Evolutionary conservation across 2,329 filamentous ascomycete genomes (phyloP).

Genomic region (Tolypocladium amazonense): DNA sequence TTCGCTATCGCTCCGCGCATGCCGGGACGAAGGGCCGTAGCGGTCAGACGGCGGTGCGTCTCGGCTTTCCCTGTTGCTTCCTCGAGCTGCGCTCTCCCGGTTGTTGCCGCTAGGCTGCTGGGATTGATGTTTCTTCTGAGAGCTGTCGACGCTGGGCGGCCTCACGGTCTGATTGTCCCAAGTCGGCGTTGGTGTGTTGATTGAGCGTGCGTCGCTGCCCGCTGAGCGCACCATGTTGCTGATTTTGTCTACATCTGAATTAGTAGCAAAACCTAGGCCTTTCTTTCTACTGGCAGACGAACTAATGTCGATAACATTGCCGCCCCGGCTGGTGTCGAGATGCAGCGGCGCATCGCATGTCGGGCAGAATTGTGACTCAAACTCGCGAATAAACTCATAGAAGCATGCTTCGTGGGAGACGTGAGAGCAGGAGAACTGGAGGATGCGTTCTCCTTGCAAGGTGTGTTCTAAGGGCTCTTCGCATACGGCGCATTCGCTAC

Average conservation of each 20-base stretch:
- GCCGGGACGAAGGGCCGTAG: conserved; percentile 34
- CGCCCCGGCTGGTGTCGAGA: conserved; percentile 83
- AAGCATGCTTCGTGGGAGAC: conserved; percentile 98
- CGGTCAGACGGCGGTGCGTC: conserved; percentile 35
- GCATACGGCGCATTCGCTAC: conserved; percentile 88
- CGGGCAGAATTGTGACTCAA: conserved; percentile 88
- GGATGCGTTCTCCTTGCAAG: conserved; percentile 80
- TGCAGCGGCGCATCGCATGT: conserved; percentile 87
- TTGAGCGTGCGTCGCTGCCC: conserved; percentile 49
- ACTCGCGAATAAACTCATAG: conserved; percentile 94
- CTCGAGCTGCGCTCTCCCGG: conserved; percentile 23
- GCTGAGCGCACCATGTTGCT: conserved; percentile 84
- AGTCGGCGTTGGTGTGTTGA: conserved; percentile 44
- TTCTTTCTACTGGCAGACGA: conserved; percentile 12
- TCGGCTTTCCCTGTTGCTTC: conserved; percentile 37
- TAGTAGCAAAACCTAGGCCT: conserved; percentile 13
- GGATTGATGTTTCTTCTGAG: conserved; percentile 23
- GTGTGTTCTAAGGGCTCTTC: conserved; percentile 96
- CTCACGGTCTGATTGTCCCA: conserved; percentile 58
- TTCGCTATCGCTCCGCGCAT: conserved; percentile 71
- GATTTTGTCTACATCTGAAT: conserved; percentile 64
- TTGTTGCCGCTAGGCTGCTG: conserved; percentile 16
- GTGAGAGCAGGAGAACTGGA: conserved; percentile 95
- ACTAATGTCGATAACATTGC: conserved; percentile 90
- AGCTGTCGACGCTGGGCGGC: conserved; percentile 38